Conservation (phyloP, 2,329 filamentous ascomycete species). For the Incumbomyces lentus region DNA sequence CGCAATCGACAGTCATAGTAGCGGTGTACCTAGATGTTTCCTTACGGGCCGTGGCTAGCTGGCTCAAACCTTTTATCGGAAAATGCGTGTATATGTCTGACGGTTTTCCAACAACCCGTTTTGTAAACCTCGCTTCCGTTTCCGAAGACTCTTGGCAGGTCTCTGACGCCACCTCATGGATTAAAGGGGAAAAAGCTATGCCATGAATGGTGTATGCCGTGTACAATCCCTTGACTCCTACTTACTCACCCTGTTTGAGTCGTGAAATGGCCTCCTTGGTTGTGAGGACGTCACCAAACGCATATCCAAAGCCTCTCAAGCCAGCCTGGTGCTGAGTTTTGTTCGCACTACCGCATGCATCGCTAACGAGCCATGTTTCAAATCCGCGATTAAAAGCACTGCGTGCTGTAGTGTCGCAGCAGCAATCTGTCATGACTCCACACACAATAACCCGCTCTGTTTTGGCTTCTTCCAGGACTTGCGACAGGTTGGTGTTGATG, state of each 20-base stretch:
- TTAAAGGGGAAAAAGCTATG: no score
- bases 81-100: no score
- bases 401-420: slow-evolving; percentile 31
- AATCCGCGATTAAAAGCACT: slow-evolving; percentile 32
- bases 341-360: slow-evolving; percentile 29
- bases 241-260: neutral
- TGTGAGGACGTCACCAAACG: slow-evolving; percentile 27
- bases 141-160: no score
- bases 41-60: no score
- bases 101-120: no score
- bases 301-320: slow-evolving; percentile 26
- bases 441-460: slow-evolving; percentile 29
- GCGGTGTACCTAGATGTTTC: no score
- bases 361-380: slow-evolving; percentile 32
- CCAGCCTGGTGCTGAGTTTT: slow-evolving; percentile 26
- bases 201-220: no score
- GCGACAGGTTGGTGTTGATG: slow-evolving; percentile 26
- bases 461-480: slow-evolving; percentile 19
- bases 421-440: slow-evolving; percentile 35
- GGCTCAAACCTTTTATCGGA: no score
- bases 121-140: no score
- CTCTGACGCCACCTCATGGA: no score
- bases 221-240: neutral
- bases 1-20: no score
- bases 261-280: slow-evolving; percentile 23